These are phyloP conservation scores for Caloboletus inedulis DNA, from an alignment of 1,284 basidiomycete species.

Conservation along the genomic window DNA sequence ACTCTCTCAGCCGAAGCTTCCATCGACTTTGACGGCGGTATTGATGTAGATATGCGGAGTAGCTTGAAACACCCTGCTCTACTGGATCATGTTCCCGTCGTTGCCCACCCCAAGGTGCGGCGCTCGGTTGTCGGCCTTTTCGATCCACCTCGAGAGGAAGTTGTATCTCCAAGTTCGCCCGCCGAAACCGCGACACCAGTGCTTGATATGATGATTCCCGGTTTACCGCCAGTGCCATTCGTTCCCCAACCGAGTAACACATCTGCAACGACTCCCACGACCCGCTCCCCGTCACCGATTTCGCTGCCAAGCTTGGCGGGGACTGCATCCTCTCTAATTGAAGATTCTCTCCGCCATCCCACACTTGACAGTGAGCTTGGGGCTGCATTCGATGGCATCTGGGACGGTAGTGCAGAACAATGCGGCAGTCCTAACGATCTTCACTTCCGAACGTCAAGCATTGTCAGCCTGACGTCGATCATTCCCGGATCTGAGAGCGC, in stretches of 20 bases:
- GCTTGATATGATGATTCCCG: slow-evolving; percentile 34
- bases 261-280: slow-evolving; percentile 11
- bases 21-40: slow-evolving; percentile 31
- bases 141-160: slow-evolving; percentile 34
- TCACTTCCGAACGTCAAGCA: slow-evolving; percentile 26
- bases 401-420: slow-evolving; percentile 13
- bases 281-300: slow-evolving; percentile 26
- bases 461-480: slow-evolving; percentile 19
- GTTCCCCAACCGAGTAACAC: slow-evolving; percentile 33
- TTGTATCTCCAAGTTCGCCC: slow-evolving; percentile 6
- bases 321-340: slow-evolving; percentile 8
- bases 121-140: slow-evolving; percentile 67
- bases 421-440: slow-evolving; percentile 2
- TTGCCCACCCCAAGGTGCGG: slow-evolving; percentile 37
- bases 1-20: slow-evolving; percentile 34
- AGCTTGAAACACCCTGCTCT: slow-evolving; percentile 27
- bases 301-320: slow-evolving; percentile 4
- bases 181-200: slow-evolving; percentile 20
- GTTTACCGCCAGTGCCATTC: slow-evolving; percentile 35
- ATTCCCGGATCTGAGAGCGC: slow-evolving; percentile 10
- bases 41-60: slow-evolving; percentile 36
- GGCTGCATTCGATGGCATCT: slow-evolving; percentile 27
- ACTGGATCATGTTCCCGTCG: slow-evolving; percentile 18
- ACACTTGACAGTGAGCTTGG: slow-evolving; percentile 34
- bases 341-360: slow-evolving; percentile 7